Evolutionary conservation across 1,284 basidiomycete species (phyloP), one percentile per base, ranked within the genome.

Genomic region (Pseudozyma hubeiensis): DNA sequence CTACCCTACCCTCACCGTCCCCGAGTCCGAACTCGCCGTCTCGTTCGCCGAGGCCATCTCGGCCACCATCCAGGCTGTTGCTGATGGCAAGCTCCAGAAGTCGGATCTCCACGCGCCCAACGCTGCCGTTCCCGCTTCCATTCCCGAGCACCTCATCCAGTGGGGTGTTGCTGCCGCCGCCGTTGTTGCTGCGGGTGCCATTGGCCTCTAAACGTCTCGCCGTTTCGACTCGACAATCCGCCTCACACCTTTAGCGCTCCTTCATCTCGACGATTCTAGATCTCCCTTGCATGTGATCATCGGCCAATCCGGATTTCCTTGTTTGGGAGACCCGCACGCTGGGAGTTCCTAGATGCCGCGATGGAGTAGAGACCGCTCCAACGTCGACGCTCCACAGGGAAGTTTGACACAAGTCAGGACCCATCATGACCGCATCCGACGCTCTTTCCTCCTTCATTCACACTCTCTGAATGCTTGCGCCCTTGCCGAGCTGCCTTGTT

Each of bases 1-100:
- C 77, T 82, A 82, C 74, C 80, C 80, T n/a, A 80, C 79, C 7
- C 74, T 79, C 51, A 79, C 75, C 43, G 56, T 53, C 17, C 63
- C 77, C 33, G 31, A 62, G 49, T 45, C 55, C 8, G 65, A 53
- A 5, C 57, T 82, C 34, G 35, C 46, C 16, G 33, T 37, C 45
- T 46, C 64, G 33, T 78, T 79, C 58, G 68, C 63, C 46, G 34
- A 49, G 35, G 72, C 68, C 62, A 66, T 79, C 60, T 57, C 67
- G 29, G 37, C 43, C 48, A 72, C 65, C 58, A 77, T 79, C 59
- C 45, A 68, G 50, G 75, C 70, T 31, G 51, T 66, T 11, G 59
- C 59, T 39, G 52, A 77, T 29, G 58, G 61, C 60, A 51, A 62
- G 58, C 66, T 71, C 50, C 44, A 56, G 33, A 47, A 57, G 24